Base-by-base conservation (phyloP, 192 early-diverging fungal species). In the Chytriomyces sp. region DNA sequence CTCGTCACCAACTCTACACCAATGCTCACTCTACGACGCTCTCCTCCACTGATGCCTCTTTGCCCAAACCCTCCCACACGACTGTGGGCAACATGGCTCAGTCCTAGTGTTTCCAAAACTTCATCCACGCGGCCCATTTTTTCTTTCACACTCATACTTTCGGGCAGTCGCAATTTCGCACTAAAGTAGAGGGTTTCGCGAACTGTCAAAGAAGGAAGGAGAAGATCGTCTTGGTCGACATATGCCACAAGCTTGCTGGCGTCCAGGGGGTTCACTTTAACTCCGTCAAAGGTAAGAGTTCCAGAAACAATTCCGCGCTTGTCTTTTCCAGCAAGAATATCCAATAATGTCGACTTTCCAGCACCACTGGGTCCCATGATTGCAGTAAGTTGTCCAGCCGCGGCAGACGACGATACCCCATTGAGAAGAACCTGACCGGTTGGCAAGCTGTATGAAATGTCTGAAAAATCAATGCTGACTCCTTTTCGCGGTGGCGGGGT, bases 321-420 rank as follows among this genome's bases (percentile, higher is more conserved):
- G 47, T 87, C 83, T 60, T 92, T 92, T 3, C 90, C 91, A 7
- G 91, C 91, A 35, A 95, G 81, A 2, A 93, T 87, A 80, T 94
- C 93, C 28, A 98, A 84, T n/a, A 96, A 79, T 3, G 92, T 95
- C 7, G 94, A 91, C 83, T 96, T 97, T 48, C 95, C 96, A 6
- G 94, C 91, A 16, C 95, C 95, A 18, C 91, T 93, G 1, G 94
- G 93, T 0, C 96, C 97, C 91, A 98, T 95, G 11, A 99, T 89
- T 6, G 94, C 95, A 71, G 92, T 79, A 49, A 94, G 69, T 45
- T 91, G 86, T 35, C 95, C 96, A 16, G 95, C 88, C 23, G 84
- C 79, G 6, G 89, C 90, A 18, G 83, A 80, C n/a, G 94, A 95
- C 5, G 86, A 85, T 45, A 96, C 87, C 8, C 81, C 80, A 24